phyloP scores from a whole-genome alignment of 495 filamentous ascomycete genomes.

The Hypoxylon fuscum region DNA sequence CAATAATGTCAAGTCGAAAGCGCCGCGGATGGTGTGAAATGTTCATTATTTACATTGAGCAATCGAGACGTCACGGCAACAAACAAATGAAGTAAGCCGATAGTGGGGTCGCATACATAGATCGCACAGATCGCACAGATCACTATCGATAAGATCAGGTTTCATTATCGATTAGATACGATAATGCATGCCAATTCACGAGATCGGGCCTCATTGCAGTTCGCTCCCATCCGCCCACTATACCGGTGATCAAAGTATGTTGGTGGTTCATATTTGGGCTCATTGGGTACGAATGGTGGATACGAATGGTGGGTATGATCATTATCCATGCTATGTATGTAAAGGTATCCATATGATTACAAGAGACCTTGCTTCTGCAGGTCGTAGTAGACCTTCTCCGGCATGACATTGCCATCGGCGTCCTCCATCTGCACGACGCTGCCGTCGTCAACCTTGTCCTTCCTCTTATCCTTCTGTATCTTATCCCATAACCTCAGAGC shows the following conservation, averaged over 20 bases:
- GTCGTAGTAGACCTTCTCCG: constrained; percentile 95
- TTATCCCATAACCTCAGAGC: constrained; percentile 92
- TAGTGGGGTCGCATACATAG: not conserved
- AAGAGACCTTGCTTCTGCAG: constrained; percentile 76
- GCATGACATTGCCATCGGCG: constrained; percentile 97
- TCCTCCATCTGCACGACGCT: constrained; percentile 98
- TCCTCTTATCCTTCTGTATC: constrained; percentile 85
- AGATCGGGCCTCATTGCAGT: too few species aligned
- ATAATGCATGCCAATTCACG: too few species aligned
- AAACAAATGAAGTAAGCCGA: not conserved
- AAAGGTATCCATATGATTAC: constrained; percentile 48
- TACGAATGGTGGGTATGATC: not conserved
- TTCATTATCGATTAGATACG: constrained; percentile 5
- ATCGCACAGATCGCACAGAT: not conserved
- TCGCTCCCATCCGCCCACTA: too few species aligned
- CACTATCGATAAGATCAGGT: not conserved
- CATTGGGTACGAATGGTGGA: too few species aligned
- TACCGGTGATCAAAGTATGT: too few species aligned
- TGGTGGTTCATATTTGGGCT: too few species aligned
- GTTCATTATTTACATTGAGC: constrained; percentile 4
- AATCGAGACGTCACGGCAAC: constrained; percentile 7
- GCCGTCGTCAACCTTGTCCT: constrained; percentile 74
- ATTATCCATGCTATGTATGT: too few species aligned
- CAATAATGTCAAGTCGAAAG: not conserved
- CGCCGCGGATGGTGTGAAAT: not conserved